Conservation (phyloP, 1,284 basidiomycete genomes). For the Sparassis latifolia region DNA sequence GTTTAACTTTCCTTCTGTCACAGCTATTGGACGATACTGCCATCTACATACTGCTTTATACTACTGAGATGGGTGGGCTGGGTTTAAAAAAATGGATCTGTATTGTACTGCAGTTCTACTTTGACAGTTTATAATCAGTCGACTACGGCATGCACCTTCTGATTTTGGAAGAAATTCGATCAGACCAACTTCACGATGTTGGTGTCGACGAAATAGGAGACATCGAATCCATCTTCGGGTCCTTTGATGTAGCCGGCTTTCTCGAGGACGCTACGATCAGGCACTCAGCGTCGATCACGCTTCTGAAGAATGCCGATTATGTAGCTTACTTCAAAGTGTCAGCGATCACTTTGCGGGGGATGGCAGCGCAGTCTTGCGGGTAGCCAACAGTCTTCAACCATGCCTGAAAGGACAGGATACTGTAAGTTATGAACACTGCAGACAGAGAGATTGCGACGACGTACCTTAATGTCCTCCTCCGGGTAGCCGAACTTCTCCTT, state of each 20-base stretch:
- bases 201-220: constrained; percentile 57
- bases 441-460: constrained; percentile 11
- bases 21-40: no score
- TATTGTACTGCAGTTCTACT: no score
- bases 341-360: constrained; percentile 56
- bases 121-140: no score
- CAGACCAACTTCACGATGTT: constrained; percentile 40
- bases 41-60: no score
- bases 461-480: constrained; percentile 68
- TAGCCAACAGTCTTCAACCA: constrained; percentile 82
- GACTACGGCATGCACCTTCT: no score
- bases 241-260: constrained; percentile 70
- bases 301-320: not conserved
- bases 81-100: no score
- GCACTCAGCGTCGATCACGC: not conserved
- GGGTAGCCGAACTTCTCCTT: constrained; percentile 75
- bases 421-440: not conserved
- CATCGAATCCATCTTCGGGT: constrained; percentile 52
- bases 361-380: constrained; percentile 56
- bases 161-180: not conserved
- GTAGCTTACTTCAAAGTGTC: constrained; percentile 62
- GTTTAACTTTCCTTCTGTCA: no score
- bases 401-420: constrained; percentile 35
- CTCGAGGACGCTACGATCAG: constrained; percentile 49
- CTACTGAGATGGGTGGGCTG: no score